phyloP scores from a whole-genome alignment of 306 rosid genomes.

The Phaseolus lunatus region DNA sequence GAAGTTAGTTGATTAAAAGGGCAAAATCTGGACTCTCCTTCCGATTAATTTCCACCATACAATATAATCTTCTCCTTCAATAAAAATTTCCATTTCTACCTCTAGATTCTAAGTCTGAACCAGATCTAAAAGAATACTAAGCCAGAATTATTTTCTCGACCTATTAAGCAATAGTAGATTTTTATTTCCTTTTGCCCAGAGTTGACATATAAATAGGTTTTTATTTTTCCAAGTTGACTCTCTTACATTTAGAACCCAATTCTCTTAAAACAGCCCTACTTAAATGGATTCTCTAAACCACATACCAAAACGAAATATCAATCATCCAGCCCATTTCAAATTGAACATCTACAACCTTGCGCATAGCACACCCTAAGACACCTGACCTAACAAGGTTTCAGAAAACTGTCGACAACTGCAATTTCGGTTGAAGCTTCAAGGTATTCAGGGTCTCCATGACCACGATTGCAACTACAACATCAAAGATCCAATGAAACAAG shows the following conservation, averaged over 20 bases:
- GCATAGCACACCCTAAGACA: no score
- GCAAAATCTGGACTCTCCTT: not conserved
- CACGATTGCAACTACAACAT: not conserved
- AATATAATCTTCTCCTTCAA: not conserved
- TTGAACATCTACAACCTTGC: constrained; percentile 4
- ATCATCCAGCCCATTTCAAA: constrained; percentile 21
- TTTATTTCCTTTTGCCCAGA: not conserved
- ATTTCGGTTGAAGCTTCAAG: no score
- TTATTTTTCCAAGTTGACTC: constrained; percentile 1
- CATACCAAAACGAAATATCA: not conserved
- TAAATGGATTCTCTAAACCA: not conserved
- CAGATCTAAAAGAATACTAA: not conserved
- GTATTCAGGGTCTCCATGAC: not conserved
- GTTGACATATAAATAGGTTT: constrained; percentile 22
- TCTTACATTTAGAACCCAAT: not conserved
- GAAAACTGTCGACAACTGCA: no score
- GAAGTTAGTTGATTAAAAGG: not conserved
- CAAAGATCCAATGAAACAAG: not conserved
- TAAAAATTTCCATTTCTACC: not conserved
- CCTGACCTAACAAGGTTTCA: no score
- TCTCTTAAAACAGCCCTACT: constrained; percentile 7
- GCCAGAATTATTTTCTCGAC: constrained; percentile 25
- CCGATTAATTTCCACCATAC: not conserved
- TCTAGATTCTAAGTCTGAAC: not conserved
- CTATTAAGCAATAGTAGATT: constrained; percentile 7